Percentiles rank a stretch among this genome's conserved stretches.
Evolutionary conservation across 495 filamentous ascomycete species (phyloP).

Genomic region (Cryomyces minteri): DNA sequence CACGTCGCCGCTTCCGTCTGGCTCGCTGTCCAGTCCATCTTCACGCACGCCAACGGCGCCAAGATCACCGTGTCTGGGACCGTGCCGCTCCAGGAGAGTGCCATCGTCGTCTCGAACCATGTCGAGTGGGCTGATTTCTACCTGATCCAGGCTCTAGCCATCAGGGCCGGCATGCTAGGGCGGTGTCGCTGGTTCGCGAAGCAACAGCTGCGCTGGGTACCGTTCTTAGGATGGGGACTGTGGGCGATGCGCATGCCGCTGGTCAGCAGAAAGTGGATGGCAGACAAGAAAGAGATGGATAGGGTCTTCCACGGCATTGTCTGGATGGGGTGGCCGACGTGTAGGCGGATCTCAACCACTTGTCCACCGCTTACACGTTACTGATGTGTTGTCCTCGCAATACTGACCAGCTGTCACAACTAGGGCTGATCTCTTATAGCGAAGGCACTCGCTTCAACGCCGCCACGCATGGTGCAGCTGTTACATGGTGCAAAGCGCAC

Average conservation of each 20-base stretch:
- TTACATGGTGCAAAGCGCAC: slow-evolving; percentile 27
- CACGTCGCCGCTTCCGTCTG: slow-evolving; percentile 29
- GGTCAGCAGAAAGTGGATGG: slow-evolving; percentile 35
- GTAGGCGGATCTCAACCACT: slow-evolving; percentile 17
- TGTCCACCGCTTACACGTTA: neutral
- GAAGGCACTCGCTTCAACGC: slow-evolving; percentile 37
- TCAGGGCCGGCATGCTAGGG: slow-evolving; percentile 33
- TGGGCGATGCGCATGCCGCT: slow-evolving; percentile 43
- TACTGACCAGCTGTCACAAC: no score
- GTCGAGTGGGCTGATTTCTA: slow-evolving; percentile 41
- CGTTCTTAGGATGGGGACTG: slow-evolving; percentile 39
- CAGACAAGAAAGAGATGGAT: slow-evolving; percentile 32
- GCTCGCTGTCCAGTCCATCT: slow-evolving; percentile 33
- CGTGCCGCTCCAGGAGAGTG: slow-evolving; percentile 28
- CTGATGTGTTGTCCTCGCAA: no score
- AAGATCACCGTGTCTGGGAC: slow-evolving; percentile 24
- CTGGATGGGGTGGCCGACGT: slow-evolving; percentile 30
- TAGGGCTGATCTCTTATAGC: slow-evolving; percentile 40
- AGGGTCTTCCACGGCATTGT: slow-evolving; percentile 31
- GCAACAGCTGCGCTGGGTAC: slow-evolving; percentile 32
- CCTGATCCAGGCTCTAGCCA: slow-evolving; percentile 36
- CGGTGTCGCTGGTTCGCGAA: slow-evolving; percentile 40
- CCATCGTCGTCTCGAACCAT: slow-evolving; percentile 38
- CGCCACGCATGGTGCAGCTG: slow-evolving; percentile 29
- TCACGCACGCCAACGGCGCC: slow-evolving; percentile 28